A percentile compares a stretch with the other conserved stretches of the same genome.
Conservation (phyloP, 106 monocot genomes). For the Allium fistulosum region DNA sequence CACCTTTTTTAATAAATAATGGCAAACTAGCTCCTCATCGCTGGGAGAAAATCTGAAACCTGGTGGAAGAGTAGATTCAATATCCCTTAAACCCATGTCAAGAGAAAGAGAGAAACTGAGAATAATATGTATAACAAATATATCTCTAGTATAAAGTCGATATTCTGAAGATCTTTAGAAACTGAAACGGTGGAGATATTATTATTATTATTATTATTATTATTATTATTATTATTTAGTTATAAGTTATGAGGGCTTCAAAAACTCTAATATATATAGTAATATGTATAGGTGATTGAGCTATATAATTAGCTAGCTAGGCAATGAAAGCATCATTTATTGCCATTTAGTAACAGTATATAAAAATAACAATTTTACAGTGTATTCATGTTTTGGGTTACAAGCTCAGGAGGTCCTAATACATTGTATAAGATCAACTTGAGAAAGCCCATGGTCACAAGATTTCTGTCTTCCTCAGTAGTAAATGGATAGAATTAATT, state of each 20-base stretch:
- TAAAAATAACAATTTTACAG: background rate
- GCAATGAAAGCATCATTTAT: slow-evolving; percentile 3
- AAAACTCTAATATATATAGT: background rate
- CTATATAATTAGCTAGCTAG: background rate
- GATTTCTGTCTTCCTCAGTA: slow-evolving; percentile 5
- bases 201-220: background rate
- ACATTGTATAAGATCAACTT: background rate
- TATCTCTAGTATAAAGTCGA: background rate
- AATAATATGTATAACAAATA: background rate
- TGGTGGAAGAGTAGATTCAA: slow-evolving; percentile 67
- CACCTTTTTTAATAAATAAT: slow-evolving; percentile 79
- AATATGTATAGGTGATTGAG: slow-evolving; percentile 5
- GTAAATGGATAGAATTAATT: background rate
- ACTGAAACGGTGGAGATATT: background rate
- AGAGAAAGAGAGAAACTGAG: background rate
- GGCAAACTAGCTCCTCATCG: slow-evolving; percentile 81
- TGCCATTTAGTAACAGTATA: background rate
- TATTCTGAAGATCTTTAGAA: background rate
- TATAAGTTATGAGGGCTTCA: too few species aligned
- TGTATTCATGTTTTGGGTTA: background rate
- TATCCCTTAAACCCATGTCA: slow-evolving; percentile 60
- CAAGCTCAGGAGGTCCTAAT: background rate
- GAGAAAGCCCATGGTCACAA: slow-evolving; percentile 7
- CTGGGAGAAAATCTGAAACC: slow-evolving; percentile 92
- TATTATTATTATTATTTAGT: too few species aligned